Evolutionary conservation across 2,329 filamentous ascomycete genomes (phyloP).

Genomic region (Fusarium chaquense): DNA sequence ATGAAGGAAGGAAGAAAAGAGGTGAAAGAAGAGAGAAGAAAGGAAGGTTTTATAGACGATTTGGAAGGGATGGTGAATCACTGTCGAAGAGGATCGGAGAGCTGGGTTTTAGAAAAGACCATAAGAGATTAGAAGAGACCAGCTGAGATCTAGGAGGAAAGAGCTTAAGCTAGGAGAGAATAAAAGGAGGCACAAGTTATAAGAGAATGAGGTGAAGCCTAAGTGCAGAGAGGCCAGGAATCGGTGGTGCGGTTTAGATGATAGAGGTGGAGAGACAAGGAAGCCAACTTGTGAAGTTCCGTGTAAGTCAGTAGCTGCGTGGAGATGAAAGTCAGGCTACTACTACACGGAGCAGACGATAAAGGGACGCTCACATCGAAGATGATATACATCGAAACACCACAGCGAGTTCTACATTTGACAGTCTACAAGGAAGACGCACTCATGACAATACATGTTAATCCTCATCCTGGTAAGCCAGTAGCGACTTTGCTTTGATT

Average conservation of each 20-base stretch:
- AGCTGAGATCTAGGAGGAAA: background rate
- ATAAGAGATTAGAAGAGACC: background rate
- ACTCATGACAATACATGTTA: background rate
- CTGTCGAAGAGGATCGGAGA: background rate
- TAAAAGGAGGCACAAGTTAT: background rate
- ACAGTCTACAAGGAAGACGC: background rate
- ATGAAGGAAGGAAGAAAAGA: constrained; percentile 5
- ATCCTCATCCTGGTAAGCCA: background rate
- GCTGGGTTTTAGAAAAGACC: background rate
- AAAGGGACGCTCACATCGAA: background rate
- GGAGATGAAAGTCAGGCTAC: constrained; percentile 1
- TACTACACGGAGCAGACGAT: constrained; percentile 1
- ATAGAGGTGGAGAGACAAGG: constrained; percentile 14
- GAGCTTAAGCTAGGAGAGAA: background rate
- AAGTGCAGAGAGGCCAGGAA: background rate
- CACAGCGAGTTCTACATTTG: background rate
- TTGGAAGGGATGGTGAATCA: constrained; percentile 5
- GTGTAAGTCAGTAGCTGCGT: constrained; percentile 24
- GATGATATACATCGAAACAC: background rate
- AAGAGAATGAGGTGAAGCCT: background rate
- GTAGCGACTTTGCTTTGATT: background rate
- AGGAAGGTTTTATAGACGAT: background rate
- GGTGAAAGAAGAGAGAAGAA: background rate
- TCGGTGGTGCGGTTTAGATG: constrained; percentile 9
- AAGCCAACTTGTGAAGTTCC: constrained; percentile 5